Evolutionary conservation across 2,329 filamentous ascomycete genomes (phyloP).

Genomic region (Botrytis pseudocinerea): DNA sequence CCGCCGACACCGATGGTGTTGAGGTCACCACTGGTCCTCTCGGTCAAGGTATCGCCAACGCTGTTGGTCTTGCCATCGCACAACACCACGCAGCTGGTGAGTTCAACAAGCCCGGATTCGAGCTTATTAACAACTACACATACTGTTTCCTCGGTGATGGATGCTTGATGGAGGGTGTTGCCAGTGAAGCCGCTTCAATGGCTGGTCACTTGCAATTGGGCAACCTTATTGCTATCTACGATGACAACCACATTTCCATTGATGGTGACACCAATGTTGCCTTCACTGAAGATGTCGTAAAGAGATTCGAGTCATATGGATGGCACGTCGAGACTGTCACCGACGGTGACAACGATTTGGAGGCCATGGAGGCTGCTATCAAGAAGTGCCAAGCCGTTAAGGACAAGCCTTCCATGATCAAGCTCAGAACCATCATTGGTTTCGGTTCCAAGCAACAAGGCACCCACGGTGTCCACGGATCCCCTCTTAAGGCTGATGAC

Average conservation of each 20-base stretch:
- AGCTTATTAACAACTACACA: slow-evolving; percentile 94
- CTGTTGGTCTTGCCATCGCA: slow-evolving; percentile 95
- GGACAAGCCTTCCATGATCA: slow-evolving; percentile 96
- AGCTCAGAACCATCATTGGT: slow-evolving; percentile 95
- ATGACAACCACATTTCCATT: slow-evolving; percentile 96
- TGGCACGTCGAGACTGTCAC: slow-evolving; percentile 87
- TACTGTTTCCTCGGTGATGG: slow-evolving; percentile 97
- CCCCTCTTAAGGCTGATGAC: slow-evolving; percentile 92
- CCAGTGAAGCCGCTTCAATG: slow-evolving; percentile 85
- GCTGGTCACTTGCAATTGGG: slow-evolving; percentile 97
- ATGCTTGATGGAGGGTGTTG: slow-evolving; percentile 97
- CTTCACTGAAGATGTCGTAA: slow-evolving; percentile 94
- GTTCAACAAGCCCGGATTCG: slow-evolving; percentile 96
- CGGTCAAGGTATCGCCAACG: slow-evolving; percentile 95
- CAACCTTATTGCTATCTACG: slow-evolving; percentile 95
- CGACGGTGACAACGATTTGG: slow-evolving; percentile 87
- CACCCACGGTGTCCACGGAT: slow-evolving; percentile 93
- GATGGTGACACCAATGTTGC: slow-evolving; percentile 95
- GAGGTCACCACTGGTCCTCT: slow-evolving; percentile 98
- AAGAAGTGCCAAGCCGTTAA: slow-evolving; percentile 81
- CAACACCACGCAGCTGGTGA: slow-evolving; percentile 85
- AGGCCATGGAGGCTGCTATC: slow-evolving; percentile 84
- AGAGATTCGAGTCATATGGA: slow-evolving; percentile 95
- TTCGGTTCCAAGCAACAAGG: slow-evolving; percentile 92
- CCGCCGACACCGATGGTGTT: slow-evolving; percentile 93